Evolutionary conservation across 2,329 filamentous ascomycete species (phyloP), one percentile per base, ranked within the genome.

Genomic region (Trichoderma pleuroti): DNA sequence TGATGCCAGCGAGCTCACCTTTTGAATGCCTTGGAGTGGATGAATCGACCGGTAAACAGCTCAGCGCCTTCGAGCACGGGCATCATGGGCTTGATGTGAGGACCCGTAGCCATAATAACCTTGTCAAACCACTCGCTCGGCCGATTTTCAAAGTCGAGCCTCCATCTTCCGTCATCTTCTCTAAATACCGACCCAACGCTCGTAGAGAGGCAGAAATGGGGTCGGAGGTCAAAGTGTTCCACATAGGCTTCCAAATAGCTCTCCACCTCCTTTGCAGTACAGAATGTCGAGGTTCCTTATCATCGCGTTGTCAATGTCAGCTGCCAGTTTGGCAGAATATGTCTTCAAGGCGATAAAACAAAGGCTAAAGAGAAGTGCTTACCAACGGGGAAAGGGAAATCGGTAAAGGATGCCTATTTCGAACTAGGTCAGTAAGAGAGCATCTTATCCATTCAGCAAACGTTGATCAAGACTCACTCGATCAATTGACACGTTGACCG

Each of bases 71-170:
- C 74, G 21, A 84, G 76, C 4, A 74, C 68, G 0, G 83, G 83
- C 74, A 82, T 80, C 4, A 78, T 75, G 0, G 82, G 78, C 28
- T 71, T 75, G 66, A 54, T 78, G 76, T 74, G 82, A 75, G 72
- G 82, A 74, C 71, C 82, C 70, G 74, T 81, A 61, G 76, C 79
- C 11, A 84, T 73, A 6, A 82, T 76, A 5, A 83, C 77, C 73
- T 81, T 83, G 72, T 84, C 82, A 52, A 81, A 81, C 67, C 72
- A 72, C 28, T 74, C 71, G 1, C 74, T 72, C 4, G 71, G 62
- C 4, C 62, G 57, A 11, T 62, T 73, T 12, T 77, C 74, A 49
- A 80, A 63, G 7, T 79, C 74, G 4, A 81, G 26, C n/a, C 73
- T 66, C 79, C 79, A 81, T 62, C 71, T 75, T 8, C 70, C 68